Evolutionary conservation across 305 asterid genomes (phyloP).

Genomic region (Fraxinus floribunda): DNA sequence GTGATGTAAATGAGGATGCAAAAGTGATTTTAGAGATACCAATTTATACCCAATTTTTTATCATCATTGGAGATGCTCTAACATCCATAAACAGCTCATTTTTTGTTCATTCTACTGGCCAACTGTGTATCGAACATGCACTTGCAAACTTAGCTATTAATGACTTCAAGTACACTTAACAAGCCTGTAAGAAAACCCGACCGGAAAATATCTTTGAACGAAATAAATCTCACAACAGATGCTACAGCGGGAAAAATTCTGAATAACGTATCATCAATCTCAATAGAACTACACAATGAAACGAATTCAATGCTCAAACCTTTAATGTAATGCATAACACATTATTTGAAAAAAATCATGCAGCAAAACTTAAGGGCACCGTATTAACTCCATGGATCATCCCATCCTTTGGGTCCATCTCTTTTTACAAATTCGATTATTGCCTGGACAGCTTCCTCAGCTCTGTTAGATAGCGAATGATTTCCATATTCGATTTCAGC

Average conservation of each 20-base stretch:
- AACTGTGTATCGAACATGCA: no score
- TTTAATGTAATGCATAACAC: background rate
- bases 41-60: no score
- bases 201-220: background rate
- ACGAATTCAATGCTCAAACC: background rate
- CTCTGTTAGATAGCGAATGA: slow-evolving; percentile 84
- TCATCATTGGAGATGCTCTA: no score
- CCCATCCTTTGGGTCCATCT: slow-evolving; percentile 96
- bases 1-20: no score
- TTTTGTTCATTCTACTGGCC: no score
- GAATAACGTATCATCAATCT: background rate
- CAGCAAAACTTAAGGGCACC: background rate
- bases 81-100: no score
- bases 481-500: slow-evolving; percentile 75
- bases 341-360: background rate
- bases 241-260: background rate
- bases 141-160: no score
- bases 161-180: no score
- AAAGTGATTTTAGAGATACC: no score
- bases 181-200: no score
- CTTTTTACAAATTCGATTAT: slow-evolving; percentile 70
- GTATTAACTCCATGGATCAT: slow-evolving; percentile 78
- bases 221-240: background rate
- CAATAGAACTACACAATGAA: background rate
- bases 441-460: slow-evolving; percentile 68